Evolutionary conservation across 495 filamentous ascomycete species (phyloP).

Genomic region (Neurospora terricola): DNA sequence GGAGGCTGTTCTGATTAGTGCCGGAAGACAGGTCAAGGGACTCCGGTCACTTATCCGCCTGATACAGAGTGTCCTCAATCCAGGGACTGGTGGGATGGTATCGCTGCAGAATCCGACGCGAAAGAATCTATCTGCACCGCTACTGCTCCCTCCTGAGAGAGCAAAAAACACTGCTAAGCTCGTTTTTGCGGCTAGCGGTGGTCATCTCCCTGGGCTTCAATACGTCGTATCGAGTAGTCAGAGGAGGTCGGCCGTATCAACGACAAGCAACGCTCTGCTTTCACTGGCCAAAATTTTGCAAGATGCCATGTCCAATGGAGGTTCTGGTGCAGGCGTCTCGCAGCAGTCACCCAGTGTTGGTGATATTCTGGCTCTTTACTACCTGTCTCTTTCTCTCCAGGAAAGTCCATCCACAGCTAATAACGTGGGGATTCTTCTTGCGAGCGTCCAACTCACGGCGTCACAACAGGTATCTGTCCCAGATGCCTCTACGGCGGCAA

Average conservation of each 20-base stretch:
- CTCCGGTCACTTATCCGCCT: constrained; percentile 73
- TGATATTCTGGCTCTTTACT: constrained; percentile 93
- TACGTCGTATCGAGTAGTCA: constrained; percentile 63
- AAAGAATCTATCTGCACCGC: constrained; percentile 26
- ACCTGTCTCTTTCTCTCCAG: constrained; percentile 87
- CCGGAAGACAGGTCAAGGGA: constrained; percentile 59
- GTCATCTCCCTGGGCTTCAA: constrained; percentile 75
- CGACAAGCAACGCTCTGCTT: constrained; percentile 89
- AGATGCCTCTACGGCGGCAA: constrained; percentile 23
- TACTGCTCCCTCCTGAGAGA: constrained; percentile 73
- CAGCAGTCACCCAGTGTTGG: constrained; percentile 63
- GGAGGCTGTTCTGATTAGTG: constrained; percentile 83
- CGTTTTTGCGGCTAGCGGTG: constrained; percentile 63
- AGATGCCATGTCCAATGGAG: constrained; percentile 86
- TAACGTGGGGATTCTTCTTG: constrained; percentile 94
- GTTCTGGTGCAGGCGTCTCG: constrained; percentile 46
- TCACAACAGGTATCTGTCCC: constrained; percentile 23
- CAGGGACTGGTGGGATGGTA: constrained; percentile 4
- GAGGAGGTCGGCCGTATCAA: constrained; percentile 75
- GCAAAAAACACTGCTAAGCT: constrained; percentile 76
- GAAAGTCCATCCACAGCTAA: constrained; percentile 97
- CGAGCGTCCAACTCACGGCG: constrained; percentile 76
- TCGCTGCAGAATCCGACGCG: not conserved
- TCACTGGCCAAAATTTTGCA: constrained; percentile 98
- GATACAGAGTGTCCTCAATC: constrained; percentile 64